Base-by-base conservation (phyloP, 2,329 filamentous ascomycete genomes). In the Botryosphaeria agaves region DNA sequence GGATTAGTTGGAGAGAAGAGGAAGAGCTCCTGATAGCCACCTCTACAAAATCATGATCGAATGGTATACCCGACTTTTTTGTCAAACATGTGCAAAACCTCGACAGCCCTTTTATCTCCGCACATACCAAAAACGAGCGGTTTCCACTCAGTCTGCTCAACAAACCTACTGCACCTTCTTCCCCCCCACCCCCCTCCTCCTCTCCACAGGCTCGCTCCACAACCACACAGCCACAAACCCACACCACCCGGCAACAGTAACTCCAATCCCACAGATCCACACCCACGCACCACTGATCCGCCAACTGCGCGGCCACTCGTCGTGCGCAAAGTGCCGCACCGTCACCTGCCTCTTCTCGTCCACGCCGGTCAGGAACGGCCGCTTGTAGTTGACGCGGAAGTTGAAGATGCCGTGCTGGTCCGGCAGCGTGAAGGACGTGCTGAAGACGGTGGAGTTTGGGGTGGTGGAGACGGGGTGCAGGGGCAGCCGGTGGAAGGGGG, bases 341-440 rank as follows among this genome's bases (percentile, higher is more conserved):
- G 85, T 92, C 31, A 95, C 85, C 14, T 87, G 89, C 43, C 76
- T 71, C 72, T 95, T 95, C 63, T 94, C 84, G 50, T 94, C 85
- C 31, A 98, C 53, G 51, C 75, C 78, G 46, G 74, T 89, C 42
- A 92, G 59, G 64, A 94, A 92, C 1, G 87, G 84, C 5, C 89
- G 75, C 65, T 92, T 92, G 68, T 95, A 94, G 66, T 94, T 92
- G 55, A 95, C 69, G 50, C 76, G 73, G 69, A 98, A 95, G 61
- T 92, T 92, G 69, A 95, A 98, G 58, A 98, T 94, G 50, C 89
- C 89, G 61, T 98, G 89, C 58, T 98, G 89, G 53, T 98, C 89
- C 4, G 89, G 89, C 3, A 87, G 69, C 39, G 66, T 78, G 58
- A 98, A 94, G 15, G 70, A 66, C 27, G 70, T 66, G 38, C 68